Evolutionary conservation across 148 eudicot genomes (phyloP).

Genomic region (Chenopodium berlandieri): DNA sequence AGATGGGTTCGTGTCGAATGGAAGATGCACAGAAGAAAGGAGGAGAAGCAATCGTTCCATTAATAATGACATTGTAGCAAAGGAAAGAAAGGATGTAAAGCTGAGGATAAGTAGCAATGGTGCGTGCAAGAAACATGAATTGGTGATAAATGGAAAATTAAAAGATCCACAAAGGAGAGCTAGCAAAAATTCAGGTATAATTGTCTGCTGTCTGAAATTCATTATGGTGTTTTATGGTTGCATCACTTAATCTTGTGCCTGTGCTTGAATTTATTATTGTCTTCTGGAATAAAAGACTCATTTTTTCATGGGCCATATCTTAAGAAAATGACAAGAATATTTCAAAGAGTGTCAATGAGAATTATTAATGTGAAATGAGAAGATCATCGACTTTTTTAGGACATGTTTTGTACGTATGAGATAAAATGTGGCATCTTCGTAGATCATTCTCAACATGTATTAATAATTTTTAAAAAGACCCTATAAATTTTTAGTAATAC

Average conservation of each 20-base stretch:
- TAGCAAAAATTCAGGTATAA: conserved; percentile 22
- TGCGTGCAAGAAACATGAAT: conserved; percentile 1
- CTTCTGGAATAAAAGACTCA: not conserved
- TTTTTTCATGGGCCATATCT: not conserved
- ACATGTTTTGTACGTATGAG: no score
- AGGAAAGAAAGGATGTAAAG: not conserved
- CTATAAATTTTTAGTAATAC: not conserved
- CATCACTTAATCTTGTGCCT: not conserved
- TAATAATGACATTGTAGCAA: not conserved
- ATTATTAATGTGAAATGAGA: not conserved
- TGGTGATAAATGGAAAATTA: conserved; percentile 4
- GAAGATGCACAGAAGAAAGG: not conserved
- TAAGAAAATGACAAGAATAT: not conserved
- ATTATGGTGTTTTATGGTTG: not conserved
- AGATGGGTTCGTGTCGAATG: not conserved
- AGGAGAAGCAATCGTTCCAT: conserved; percentile 5
- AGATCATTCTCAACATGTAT: not conserved
- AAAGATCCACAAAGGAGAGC: conserved; percentile 15
- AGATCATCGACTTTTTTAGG: not conserved
- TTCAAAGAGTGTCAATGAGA: not conserved
- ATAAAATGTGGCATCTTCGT: not conserved
- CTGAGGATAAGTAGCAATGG: conserved; percentile 14
- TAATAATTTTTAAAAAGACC: no score
- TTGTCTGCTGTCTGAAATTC: not conserved
- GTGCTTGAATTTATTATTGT: not conserved